phyloP scores from a whole-genome alignment of 2,329 filamentous ascomycete genomes.

The Calcarisporium arbuscula region DNA sequence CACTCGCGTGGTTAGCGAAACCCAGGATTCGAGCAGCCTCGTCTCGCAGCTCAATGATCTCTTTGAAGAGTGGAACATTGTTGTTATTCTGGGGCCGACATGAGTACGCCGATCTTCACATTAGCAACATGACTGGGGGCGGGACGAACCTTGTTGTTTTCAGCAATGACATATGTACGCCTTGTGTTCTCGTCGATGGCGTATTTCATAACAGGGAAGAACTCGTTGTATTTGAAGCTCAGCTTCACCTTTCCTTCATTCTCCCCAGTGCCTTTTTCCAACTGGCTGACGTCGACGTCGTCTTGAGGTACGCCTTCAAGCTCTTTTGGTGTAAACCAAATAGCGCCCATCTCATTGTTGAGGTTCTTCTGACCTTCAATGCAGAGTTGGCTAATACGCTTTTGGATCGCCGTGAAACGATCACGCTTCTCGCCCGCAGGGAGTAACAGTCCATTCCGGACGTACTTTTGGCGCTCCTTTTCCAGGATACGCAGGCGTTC shows the following conservation, averaged over 20 bases:
- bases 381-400: conserved; percentile 65
- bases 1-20: conserved; percentile 69
- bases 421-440: conserved; percentile 65
- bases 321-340: conserved; percentile 71
- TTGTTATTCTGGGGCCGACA: conserved; percentile 55
- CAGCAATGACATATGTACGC: conserved; percentile 62
- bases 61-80: conserved; percentile 68
- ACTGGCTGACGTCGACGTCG: conserved; percentile 52
- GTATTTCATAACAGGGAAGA: conserved; percentile 74
- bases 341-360: conserved; percentile 74
- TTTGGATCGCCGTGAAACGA: conserved; percentile 82
- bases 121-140: no score
- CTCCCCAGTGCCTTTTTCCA: conserved; percentile 67
- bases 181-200: conserved; percentile 64
- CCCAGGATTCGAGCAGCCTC: conserved; percentile 72
- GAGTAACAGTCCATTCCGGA: conserved; percentile 68
- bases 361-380: conserved; percentile 75
- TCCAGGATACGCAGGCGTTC: conserved; percentile 69
- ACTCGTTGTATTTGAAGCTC: conserved; percentile 78
- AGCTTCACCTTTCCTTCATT: conserved; percentile 70
- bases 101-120: no score
- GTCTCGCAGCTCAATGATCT: conserved; percentile 68
- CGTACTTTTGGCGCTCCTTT: conserved; percentile 71
- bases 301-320: conserved; percentile 70
- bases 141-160: conserved; percentile 66